Conservation (phyloP, 2,329 filamentous ascomycete genomes). For the Aureobasidium sp. region DNA sequence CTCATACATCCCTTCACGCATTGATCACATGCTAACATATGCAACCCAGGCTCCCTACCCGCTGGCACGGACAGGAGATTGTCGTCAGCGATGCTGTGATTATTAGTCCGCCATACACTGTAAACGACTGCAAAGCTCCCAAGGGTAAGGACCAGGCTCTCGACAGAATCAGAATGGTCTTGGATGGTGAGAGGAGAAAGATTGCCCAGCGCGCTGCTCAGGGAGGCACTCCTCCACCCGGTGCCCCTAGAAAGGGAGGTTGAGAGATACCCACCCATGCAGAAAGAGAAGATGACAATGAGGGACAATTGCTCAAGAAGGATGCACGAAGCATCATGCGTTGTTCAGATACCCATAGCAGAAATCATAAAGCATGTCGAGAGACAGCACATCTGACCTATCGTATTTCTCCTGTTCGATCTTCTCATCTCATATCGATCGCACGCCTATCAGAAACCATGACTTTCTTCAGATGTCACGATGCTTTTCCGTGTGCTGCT, state of each 20-base stretch:
- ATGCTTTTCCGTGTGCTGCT: too few species aligned
- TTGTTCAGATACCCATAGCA: not conserved
- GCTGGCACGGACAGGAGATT: conserved; percentile 51
- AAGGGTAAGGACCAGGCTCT: conserved; percentile 34
- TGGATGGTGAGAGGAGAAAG: conserved; percentile 39
- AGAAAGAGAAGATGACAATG: not conserved
- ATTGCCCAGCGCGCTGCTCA: conserved; percentile 15
- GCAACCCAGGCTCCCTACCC: conserved; percentile 38
- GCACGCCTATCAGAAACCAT: too few species aligned
- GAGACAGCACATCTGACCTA: not conserved
- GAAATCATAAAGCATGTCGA: not conserved
- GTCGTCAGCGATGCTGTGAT: conserved; percentile 53
- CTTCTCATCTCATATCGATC: too few species aligned
- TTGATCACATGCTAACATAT: not conserved
- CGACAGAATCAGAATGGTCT: conserved; percentile 35
- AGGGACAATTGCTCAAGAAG: not conserved
- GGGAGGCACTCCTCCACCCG: not conserved
- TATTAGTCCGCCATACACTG: conserved; percentile 48
- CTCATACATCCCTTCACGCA: not conserved
- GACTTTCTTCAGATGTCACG: too few species aligned
- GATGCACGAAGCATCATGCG: not conserved
- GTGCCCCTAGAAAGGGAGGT: conserved; percentile 8
- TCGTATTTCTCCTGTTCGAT: not conserved
- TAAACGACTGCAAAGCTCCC: conserved; percentile 44
- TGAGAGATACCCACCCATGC: not conserved